Evolutionary conservation across 805 yeast species (phyloP).

Genomic region (Suhomyces sp.): DNA sequence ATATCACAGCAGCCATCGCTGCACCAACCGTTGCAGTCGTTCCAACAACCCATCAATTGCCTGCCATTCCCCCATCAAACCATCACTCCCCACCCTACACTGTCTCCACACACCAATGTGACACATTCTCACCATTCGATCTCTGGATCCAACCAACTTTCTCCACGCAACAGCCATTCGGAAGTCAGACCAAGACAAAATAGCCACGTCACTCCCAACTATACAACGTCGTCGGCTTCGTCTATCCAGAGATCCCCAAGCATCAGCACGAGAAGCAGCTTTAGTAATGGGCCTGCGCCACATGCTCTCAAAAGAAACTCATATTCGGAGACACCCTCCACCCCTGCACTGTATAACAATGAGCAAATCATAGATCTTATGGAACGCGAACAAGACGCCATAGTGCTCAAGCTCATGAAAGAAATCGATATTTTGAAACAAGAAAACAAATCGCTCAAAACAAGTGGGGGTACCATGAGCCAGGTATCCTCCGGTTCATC

Average conservation of each 20-base stretch:
- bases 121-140: too few species aligned
- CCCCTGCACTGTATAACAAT: constrained; percentile 19
- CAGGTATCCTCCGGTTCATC: constrained; percentile 1
- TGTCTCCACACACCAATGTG: too few species aligned
- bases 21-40: constrained; percentile 6
- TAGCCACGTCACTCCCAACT: constrained; percentile 5
- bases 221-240: constrained; percentile 10
- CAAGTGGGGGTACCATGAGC: constrained; percentile 5
- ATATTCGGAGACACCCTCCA: constrained; percentile 8
- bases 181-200: constrained; percentile 2
- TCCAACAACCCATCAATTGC: constrained; percentile 2
- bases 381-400: constrained; percentile 77
- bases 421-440: constrained; percentile 56
- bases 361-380: constrained; percentile 57
- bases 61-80: not conserved
- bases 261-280: constrained; percentile 7
- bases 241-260: constrained; percentile 13
- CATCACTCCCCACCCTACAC: not conserved
- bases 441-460: constrained; percentile 46
- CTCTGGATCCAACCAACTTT: constrained; percentile 1
- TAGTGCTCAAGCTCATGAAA: constrained; percentile 62
- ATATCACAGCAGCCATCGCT: constrained; percentile 4
- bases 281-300: constrained; percentile 4
- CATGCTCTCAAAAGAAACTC: constrained; percentile 8
- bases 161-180: constrained; percentile 5